Evolutionary conservation across 495 filamentous ascomycete species (phyloP), one percentile per base, ranked within the genome.

Genomic region (Hyaloscypha finlandica): DNA sequence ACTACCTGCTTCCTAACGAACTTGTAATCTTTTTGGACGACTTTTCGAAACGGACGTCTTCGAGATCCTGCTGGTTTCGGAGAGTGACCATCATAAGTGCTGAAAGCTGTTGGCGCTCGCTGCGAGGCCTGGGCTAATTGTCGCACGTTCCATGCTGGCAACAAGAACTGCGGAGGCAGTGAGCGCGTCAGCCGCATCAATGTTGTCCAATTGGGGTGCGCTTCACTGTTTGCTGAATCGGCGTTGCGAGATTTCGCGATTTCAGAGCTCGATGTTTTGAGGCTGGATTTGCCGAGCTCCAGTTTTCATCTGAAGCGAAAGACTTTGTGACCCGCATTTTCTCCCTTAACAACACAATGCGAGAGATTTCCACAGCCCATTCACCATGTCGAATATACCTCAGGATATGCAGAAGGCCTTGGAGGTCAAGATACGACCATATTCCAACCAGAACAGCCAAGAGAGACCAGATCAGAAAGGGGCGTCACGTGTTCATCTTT

Each of bases 401-500:
- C 55, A 51, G 30, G 64, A 63, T n/a, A 57, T 52, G 33, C 75
- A 79, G 69, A 82, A 80, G 70, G 71, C 70, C 19, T 69, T 78
- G 66, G 80, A 79, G 64, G 77, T 79, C 59, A 76, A 77, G 61
- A 81, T 87, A 68, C 82, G 89, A 64, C 83, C 85, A 4, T 70
- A 84, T 39, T 77, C 83, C 51, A 81, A 81, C 61, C 81, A 83
- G 70, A 77, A 79, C 51, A 77, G 79, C 56, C 79, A 84, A 71
- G 77, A 81, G 54, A 77, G 80, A 55, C 78, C 80, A 59, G 85
- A 85, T 64, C 78, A 80, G 68, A 82, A 83, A 75, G 85, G 86
- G 73, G 81, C 83, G 12, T 90, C 90, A 69, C 83, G 88, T 42
- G 77, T 94, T 55, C 86, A 90, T 70, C 79, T 94, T 22, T 86